phyloP scores from a whole-genome alignment of 2,329 filamentous ascomycete species.

The Fusarium verrucosum region DNA sequence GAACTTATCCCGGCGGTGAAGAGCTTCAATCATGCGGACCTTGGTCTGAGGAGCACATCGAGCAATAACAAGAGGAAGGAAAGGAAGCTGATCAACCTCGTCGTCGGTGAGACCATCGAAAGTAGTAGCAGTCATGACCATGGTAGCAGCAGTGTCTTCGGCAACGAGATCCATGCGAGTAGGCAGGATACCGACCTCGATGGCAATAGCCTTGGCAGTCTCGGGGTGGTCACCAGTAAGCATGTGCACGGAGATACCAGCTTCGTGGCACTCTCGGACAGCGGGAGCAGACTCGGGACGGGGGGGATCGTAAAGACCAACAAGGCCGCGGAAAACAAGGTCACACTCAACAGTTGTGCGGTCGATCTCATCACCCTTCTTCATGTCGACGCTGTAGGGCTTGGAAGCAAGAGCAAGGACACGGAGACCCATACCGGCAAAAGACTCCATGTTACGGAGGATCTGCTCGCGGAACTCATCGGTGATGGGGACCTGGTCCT shows the following conservation, averaged over 20 bases:
- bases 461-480: conserved; percentile 64
- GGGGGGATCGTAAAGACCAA: conserved; percentile 77
- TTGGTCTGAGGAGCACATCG: conserved; percentile 76
- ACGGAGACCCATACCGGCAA: conserved; percentile 70
- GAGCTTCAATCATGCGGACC: conserved; percentile 77
- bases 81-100: conserved; percentile 70
- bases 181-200: conserved; percentile 68
- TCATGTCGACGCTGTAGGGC: conserved; percentile 51
- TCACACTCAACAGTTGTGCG: conserved; percentile 66
- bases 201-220: conserved; percentile 69
- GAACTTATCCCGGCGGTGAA: conserved; percentile 71
- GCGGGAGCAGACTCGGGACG: conserved; percentile 71
- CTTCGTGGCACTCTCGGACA: conserved; percentile 66
- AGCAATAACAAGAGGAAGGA: conserved; percentile 74
- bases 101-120: conserved; percentile 72
- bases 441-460: conserved; percentile 70
- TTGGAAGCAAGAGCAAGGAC: conserved; percentile 70
- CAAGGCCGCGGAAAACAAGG: conserved; percentile 71
- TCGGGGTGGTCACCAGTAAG: conserved; percentile 73
- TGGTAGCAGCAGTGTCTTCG: conserved; percentile 62
- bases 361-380: conserved; percentile 56
- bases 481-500: conserved; percentile 54
- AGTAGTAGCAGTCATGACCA: conserved; percentile 71
- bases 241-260: conserved; percentile 74
- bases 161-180: conserved; percentile 59